Evolutionary conservation across 495 filamentous ascomycete genomes (phyloP).

Genomic region (Xylaria longipes): DNA sequence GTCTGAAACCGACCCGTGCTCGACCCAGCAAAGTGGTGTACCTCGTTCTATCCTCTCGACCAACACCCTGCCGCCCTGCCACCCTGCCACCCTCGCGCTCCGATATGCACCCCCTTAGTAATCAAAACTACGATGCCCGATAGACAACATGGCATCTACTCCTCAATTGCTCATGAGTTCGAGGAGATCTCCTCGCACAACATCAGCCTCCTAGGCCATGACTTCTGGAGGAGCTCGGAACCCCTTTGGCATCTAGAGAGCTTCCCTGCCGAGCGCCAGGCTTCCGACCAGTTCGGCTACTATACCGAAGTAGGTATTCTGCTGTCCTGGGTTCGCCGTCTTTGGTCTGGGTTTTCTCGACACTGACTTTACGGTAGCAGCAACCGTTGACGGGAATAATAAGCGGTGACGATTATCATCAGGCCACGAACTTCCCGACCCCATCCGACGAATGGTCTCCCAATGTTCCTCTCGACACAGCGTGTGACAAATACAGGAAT

Average conservation of each 20-base stretch:
- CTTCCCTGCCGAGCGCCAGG: background rate
- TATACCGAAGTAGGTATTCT: background rate
- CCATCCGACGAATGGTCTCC: background rate
- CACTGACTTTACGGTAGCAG: background rate
- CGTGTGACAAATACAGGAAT: background rate
- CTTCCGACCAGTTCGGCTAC: background rate
- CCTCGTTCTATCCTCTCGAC: background rate
- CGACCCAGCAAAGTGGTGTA: no score
- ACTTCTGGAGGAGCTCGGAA: background rate
- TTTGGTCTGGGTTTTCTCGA: background rate
- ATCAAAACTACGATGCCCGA: background rate
- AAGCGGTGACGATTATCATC: background rate
- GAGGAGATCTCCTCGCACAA: background rate
- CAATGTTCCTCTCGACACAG: background rate
- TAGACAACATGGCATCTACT: background rate
- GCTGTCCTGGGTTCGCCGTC: background rate
- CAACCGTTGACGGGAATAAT: background rate
- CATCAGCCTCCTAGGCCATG: background rate
- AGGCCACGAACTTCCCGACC: background rate
- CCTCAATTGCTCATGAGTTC: background rate
- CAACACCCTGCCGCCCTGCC: background rate
- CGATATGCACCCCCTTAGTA: conserved; percentile 8
- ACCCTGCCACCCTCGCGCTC: background rate
- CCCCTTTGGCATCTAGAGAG: background rate
- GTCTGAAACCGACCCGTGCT: background rate